Evolutionary conservation across 768 basidiomycete genomes (phyloP).

Genomic region (Hirschioporus abietinus): DNA sequence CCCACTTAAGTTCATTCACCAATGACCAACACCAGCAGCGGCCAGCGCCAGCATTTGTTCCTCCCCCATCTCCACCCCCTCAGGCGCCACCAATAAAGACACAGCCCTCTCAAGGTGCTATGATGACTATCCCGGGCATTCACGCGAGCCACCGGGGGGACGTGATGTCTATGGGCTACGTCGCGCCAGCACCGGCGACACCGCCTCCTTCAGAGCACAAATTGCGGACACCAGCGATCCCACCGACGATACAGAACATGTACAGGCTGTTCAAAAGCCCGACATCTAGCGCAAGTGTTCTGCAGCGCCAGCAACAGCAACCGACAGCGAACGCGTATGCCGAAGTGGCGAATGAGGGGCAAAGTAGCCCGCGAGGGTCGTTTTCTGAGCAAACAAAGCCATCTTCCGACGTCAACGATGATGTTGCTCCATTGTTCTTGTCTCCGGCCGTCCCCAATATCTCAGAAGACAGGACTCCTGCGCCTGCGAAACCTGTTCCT

Average conservation of each 20-base stretch:
- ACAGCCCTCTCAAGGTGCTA: conserved; percentile 68
- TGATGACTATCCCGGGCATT: conserved; percentile 85
- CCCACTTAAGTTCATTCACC: not conserved
- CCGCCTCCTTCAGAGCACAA: conserved; percentile 30
- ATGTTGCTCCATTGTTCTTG: conserved; percentile 25
- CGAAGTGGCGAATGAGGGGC: not conserved
- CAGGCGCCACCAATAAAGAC: conserved; percentile 51
- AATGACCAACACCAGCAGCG: not conserved
- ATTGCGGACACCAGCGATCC: conserved; percentile 49
- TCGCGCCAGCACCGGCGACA: conserved; percentile 41
- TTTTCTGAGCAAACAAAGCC: conserved; percentile 11
- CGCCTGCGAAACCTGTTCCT: conserved; percentile 26
- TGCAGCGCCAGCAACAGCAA: conserved; percentile 6
- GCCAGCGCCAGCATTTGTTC: not conserved
- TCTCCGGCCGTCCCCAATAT: conserved; percentile 14
- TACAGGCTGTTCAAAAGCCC: conserved; percentile 74
- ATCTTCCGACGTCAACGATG: conserved; percentile 21
- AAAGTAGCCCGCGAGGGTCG: not conserved
- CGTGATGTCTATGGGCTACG: conserved; percentile 80
- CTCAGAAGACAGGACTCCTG: conserved; percentile 6
- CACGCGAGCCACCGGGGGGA: conserved; percentile 82
- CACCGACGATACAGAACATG: conserved; percentile 58
- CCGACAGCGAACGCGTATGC: not conserved
- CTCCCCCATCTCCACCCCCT: conserved; percentile 23
- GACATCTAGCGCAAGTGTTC: conserved; percentile 16